Percentiles rank a stretch among this genome's conserved stretches.
Conservation (phyloP, 768 basidiomycete genomes). For the Wakefieldia striispora region DNA sequence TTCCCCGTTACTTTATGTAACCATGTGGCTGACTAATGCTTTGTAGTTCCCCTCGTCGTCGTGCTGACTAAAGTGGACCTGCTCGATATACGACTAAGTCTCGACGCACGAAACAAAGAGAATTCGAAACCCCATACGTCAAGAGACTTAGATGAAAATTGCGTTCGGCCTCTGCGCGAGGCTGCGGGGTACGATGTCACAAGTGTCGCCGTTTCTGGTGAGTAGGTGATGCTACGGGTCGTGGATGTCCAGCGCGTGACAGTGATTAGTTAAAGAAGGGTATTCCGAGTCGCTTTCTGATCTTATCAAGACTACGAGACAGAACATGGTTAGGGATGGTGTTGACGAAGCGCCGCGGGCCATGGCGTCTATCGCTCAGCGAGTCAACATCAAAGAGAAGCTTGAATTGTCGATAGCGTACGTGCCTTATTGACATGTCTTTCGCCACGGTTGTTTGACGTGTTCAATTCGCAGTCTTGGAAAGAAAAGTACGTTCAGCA, state of each 20-base stretch:
- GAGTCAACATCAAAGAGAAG: constrained; percentile 14
- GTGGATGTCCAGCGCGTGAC: not conserved
- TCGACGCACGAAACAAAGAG: not conserved
- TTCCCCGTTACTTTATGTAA: too few relatives aligned
- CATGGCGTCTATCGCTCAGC: constrained; percentile 17
- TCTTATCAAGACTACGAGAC: too few relatives aligned
- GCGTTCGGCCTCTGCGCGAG: constrained; percentile 1
- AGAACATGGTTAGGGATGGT: too few relatives aligned
- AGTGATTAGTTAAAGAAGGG: too few relatives aligned
- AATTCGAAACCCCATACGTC: not conserved
- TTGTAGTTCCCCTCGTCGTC: too few relatives aligned
- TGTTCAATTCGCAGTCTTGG: constrained; percentile 1
- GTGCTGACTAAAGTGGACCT: too few relatives aligned
- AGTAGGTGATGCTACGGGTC: not conserved
- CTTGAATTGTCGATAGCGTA: constrained; percentile 14
- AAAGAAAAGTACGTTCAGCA: constrained; percentile 9
- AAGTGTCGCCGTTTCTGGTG: constrained; percentile 9
- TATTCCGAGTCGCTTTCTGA: too few relatives aligned
- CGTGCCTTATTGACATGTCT: not conserved
- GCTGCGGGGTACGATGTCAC: not conserved
- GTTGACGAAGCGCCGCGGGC: too few relatives aligned
- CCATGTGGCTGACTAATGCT: too few relatives aligned
- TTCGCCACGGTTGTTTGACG: not conserved
- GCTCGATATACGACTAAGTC: constrained; percentile 1
- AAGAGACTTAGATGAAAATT: not conserved